Evolutionary conservation across 169 alveolate genomes (phyloP).

Genomic region (Plasmodium vivax): DNA sequence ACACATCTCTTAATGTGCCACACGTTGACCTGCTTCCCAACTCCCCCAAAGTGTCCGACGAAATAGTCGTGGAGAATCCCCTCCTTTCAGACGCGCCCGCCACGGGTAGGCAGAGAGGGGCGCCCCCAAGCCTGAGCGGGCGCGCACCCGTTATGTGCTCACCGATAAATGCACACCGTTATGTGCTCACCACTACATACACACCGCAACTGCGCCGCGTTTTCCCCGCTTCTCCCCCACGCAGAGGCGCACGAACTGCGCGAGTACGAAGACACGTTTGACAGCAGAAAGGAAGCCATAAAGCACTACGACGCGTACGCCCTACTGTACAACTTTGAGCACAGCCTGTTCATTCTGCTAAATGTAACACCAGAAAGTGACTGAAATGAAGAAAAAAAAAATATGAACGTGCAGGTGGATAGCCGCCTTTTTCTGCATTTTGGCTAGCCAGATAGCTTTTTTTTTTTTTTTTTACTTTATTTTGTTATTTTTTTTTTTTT

Average conservation of each 20-base stretch:
- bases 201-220: background rate
- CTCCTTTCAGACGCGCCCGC: slow-evolving; percentile 10
- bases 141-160: background rate
- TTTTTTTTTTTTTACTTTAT: background rate
- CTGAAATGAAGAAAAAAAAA: background rate
- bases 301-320: slow-evolving; percentile 25
- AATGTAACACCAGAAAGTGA: slow-evolving; percentile 8
- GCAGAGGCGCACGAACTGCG: background rate
- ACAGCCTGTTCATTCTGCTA: slow-evolving; percentile 9
- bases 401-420: background rate
- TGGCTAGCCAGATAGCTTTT: background rate
- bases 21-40: background rate
- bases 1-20: too few relatives aligned
- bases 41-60: slow-evolving; percentile 2
- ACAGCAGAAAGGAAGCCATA: background rate
- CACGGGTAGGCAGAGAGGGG: background rate
- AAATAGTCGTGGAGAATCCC: slow-evolving; percentile 35
- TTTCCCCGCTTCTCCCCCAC: background rate
- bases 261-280: background rate
- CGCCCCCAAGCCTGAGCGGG: background rate
- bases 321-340: slow-evolving; percentile 44
- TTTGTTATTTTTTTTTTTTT: background rate
- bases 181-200: background rate
- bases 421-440: background rate
- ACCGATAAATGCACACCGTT: background rate